Evolutionary conservation across 116 monocot species (phyloP).

Genomic region (Papilionanthe hybrid): DNA sequence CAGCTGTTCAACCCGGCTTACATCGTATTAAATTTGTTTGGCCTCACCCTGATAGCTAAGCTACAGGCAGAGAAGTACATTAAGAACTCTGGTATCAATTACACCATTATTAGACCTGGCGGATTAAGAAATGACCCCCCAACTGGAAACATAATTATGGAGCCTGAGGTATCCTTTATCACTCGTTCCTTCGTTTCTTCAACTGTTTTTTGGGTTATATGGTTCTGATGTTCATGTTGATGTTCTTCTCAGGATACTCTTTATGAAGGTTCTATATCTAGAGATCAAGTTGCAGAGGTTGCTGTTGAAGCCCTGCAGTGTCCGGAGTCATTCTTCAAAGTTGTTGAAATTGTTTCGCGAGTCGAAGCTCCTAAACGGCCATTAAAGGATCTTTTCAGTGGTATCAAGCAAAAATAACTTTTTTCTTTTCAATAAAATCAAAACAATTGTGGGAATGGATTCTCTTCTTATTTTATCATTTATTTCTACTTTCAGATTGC

Average conservation of each 20-base stretch:
- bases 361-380: slow-evolving; percentile 36
- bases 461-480: too few species aligned
- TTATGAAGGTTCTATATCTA: slow-evolving; percentile 67
- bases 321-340: slow-evolving; percentile 58
- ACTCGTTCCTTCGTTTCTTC: background rate
- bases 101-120: slow-evolving; percentile 76
- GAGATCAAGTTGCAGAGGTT: slow-evolving; percentile 78
- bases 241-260: slow-evolving; percentile 54
- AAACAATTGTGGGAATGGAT: background rate
- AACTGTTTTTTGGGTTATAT: too few species aligned
- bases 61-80: slow-evolving; percentile 73
- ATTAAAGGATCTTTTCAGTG: slow-evolving; percentile 40
- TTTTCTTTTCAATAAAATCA: too few species aligned
- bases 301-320: slow-evolving; percentile 58
- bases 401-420: slow-evolving; percentile 27
- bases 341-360: slow-evolving; percentile 65
- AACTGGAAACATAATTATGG: slow-evolving; percentile 62
- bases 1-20: slow-evolving; percentile 80
- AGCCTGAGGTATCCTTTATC: slow-evolving; percentile 45
- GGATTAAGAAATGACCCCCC: slow-evolving; percentile 62
- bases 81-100: slow-evolving; percentile 62
- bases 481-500: too few species aligned
- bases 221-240: too few species aligned
- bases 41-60: slow-evolving; percentile 70
- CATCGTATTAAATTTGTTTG: slow-evolving; percentile 60